phyloP scores from a whole-genome alignment of 805 yeast species.

The Nakazawaea anatomiae region DNA sequence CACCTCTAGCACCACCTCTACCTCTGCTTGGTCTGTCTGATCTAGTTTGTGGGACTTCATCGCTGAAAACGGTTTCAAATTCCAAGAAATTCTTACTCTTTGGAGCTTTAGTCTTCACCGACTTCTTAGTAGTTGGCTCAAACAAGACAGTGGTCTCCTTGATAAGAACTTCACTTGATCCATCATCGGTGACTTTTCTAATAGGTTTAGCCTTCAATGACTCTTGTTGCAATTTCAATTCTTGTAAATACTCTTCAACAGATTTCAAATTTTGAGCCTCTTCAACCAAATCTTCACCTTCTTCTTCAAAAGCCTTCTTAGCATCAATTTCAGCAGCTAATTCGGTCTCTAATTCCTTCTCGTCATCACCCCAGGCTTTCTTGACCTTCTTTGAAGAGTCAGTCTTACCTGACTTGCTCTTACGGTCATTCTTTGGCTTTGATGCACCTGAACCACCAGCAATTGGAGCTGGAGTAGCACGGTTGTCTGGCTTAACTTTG shows the following conservation, averaged over 20 bases:
- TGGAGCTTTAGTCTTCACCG: conserved; percentile 61
- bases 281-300: conserved; percentile 38
- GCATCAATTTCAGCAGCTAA: conserved; percentile 41
- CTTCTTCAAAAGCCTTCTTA: conserved; percentile 31
- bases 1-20: conserved; percentile 16
- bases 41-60: conserved; percentile 36
- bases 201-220: conserved; percentile 30
- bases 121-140: conserved; percentile 60
- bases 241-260: conserved; percentile 81
- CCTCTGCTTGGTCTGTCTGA: conserved; percentile 29
- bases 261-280: conserved; percentile 52
- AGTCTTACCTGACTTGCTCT: conserved; percentile 73
- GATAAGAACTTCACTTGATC: conserved; percentile 55
- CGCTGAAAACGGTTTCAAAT: conserved; percentile 66
- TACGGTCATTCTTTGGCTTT: conserved; percentile 74
- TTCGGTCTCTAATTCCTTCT: conserved; percentile 65
- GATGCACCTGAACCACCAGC: conserved; percentile 45
- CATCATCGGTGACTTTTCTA: conserved; percentile 50
- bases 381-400: conserved; percentile 81
- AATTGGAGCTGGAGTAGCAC: conserved; percentile 45
- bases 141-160: conserved; percentile 55
- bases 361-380: conserved; percentile 86
- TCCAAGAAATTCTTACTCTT: conserved; percentile 81
- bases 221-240: conserved; percentile 42
- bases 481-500: conserved; percentile 69